phyloP scores from a whole-genome alignment of 2,329 filamentous ascomycete genomes.

The Huntiella bhutanensis region DNA sequence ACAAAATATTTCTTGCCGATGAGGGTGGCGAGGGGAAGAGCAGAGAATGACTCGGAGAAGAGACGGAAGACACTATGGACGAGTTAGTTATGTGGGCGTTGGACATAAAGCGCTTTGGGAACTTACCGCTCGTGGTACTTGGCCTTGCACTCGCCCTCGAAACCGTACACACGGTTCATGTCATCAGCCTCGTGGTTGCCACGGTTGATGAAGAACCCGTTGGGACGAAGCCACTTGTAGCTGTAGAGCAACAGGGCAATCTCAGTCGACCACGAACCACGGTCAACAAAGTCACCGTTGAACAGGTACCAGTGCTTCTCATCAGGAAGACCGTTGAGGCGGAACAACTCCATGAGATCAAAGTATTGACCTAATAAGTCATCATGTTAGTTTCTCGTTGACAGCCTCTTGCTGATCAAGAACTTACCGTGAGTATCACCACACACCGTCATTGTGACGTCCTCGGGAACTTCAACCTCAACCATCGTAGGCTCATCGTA shows the following conservation, averaged over 20 bases:
- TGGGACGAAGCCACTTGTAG: conserved; percentile 87
- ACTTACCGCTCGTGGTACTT: conserved; percentile 74
- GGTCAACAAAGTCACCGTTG: conserved; percentile 96
- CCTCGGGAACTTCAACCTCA: conserved; percentile 64
- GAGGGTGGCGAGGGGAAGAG: conserved; percentile 75
- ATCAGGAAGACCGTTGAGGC: conserved; percentile 65
- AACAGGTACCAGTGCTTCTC: conserved; percentile 89
- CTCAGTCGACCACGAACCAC: conserved; percentile 96
- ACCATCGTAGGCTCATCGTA: conserved; percentile 95
- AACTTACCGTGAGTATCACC: conserved; percentile 81
- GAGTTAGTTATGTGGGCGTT: neutral
- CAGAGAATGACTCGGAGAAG: conserved; percentile 96
- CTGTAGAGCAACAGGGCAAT: conserved; percentile 85
- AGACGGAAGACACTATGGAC: conserved; percentile 62
- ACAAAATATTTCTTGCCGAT: conserved; percentile 83
- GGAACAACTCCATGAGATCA: conserved; percentile 90
- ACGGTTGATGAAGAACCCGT: conserved; percentile 82
- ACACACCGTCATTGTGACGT: conserved; percentile 73
- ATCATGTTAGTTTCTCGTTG: conserved; percentile 13
- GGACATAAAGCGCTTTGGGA: too few species aligned
- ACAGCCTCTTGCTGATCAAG: too few species aligned
- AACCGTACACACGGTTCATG: conserved; percentile 97
- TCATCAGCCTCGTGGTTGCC: conserved; percentile 98
- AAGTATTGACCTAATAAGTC: conserved; percentile 68
- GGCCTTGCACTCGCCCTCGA: conserved; percentile 93